Percentiles rank a stretch among this genome's conserved stretches.
Conservation (phyloP, 202 grass and related monocot species). For the Alloteropsis angusta region DNA sequence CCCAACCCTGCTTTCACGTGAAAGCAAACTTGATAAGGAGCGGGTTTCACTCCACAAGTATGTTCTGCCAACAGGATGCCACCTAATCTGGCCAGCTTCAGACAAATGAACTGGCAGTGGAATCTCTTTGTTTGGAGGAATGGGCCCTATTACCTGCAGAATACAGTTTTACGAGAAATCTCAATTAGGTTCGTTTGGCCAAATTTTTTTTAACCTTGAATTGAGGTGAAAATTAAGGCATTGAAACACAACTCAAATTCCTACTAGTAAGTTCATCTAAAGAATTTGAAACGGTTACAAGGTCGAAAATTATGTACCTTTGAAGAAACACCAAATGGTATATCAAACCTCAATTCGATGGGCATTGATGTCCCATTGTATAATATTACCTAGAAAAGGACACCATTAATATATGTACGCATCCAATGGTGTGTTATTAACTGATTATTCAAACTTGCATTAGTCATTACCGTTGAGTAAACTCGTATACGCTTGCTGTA, state of each 20-base stretch:
- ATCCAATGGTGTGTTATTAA: slow-evolving; percentile 13
- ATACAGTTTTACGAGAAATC: slow-evolving; percentile 28
- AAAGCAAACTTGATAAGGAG: slow-evolving; percentile 81
- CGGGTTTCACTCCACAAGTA: slow-evolving; percentile 90
- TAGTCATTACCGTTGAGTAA: slow-evolving; percentile 81
- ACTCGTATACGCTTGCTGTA: slow-evolving; percentile 87
- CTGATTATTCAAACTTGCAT: slow-evolving; percentile 29
- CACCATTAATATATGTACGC: not conserved
- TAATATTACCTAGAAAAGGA: slow-evolving; percentile 69
- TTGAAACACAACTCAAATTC: not conserved
- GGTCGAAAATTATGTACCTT: slow-evolving; percentile 40
- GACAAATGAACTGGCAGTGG: slow-evolving; percentile 91
- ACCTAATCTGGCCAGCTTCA: slow-evolving; percentile 83
- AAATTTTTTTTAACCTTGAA: not conserved
- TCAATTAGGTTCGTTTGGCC: not conserved
- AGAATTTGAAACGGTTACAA: not conserved
- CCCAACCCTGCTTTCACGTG: slow-evolving; percentile 70
- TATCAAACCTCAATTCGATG: slow-evolving; percentile 80
- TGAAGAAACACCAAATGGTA: slow-evolving; percentile 89
- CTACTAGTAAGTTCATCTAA: slow-evolving; percentile 5
- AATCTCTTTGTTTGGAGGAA: slow-evolving; percentile 77
- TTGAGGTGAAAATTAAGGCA: not conserved
- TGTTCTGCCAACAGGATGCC: slow-evolving; percentile 79
- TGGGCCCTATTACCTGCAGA: slow-evolving; percentile 73
- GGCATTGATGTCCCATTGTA: slow-evolving; percentile 89